phyloP scores from a whole-genome alignment of 2,329 filamentous ascomycete species.

The Blumeria graminis region DNA sequence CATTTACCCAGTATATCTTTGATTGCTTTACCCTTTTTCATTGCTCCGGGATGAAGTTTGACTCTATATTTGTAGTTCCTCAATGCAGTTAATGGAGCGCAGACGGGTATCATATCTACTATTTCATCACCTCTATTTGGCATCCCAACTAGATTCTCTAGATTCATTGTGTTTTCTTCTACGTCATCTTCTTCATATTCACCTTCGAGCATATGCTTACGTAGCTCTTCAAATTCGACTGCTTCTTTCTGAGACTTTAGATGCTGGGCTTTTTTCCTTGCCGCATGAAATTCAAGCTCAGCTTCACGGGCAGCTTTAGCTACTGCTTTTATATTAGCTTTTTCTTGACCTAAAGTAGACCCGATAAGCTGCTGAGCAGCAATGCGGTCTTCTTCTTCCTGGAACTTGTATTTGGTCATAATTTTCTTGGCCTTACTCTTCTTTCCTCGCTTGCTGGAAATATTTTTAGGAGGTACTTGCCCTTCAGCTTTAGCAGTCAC shows the following conservation, averaged over 20 bases:
- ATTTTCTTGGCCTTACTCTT: conserved; percentile 68
- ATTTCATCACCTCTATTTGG: conserved; percentile 67
- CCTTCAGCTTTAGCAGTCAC: background rate
- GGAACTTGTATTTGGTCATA: conserved; percentile 70
- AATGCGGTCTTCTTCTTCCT: conserved; percentile 80
- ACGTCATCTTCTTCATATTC: conserved; percentile 31
- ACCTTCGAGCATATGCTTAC: conserved; percentile 32
- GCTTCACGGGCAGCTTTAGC: conserved; percentile 47
- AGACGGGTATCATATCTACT: conserved; percentile 37
- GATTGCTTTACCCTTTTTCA: conserved; percentile 87
- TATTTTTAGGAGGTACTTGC: conserved; percentile 18
- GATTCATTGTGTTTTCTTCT: conserved; percentile 25
- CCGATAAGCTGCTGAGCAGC: conserved; percentile 76
- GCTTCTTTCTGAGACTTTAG: conserved; percentile 51
- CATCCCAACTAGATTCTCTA: conserved; percentile 53
- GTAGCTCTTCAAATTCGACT: conserved; percentile 50
- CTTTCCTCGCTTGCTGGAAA: conserved; percentile 42
- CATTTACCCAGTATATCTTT: conserved; percentile 73
- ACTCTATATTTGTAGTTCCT: conserved; percentile 71
- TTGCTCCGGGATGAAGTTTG: conserved; percentile 71
- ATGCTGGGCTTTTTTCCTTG: conserved; percentile 60
- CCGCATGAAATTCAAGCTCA: conserved; percentile 43
- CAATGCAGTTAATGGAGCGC: conserved; percentile 39
- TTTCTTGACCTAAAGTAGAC: conserved; percentile 39
- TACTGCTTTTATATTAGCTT: conserved; percentile 41